phyloP scores from a whole-genome alignment of 169 alveolate genomes.

The Babesia bovis region DNA sequence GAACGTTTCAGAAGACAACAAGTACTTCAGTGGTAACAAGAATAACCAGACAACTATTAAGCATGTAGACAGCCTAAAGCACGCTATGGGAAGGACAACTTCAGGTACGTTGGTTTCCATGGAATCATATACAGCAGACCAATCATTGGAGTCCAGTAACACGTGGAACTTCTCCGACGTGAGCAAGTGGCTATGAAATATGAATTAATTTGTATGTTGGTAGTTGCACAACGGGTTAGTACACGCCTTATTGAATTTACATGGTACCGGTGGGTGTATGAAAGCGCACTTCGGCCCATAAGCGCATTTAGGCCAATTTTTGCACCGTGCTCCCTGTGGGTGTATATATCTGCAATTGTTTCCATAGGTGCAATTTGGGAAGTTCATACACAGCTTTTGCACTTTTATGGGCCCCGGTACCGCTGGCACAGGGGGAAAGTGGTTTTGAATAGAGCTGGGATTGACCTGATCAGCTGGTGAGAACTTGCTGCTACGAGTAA shows the following conservation, averaged over 20 bases:
- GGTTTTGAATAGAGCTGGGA: neutral
- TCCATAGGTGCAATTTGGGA: constrained; percentile 59
- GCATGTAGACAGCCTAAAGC: no score
- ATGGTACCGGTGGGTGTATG: constrained; percentile 59
- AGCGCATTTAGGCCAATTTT: constrained; percentile 64
- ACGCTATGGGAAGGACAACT: no score
- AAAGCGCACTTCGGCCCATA: constrained; percentile 66
- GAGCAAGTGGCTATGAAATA: constrained; percentile 37
- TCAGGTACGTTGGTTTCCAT: no score
- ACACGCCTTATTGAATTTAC: constrained; percentile 18
- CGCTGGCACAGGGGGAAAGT: neutral
- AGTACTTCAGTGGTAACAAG: neutral
- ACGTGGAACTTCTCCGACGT: constrained; percentile 30
- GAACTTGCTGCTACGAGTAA: constrained; percentile 52
- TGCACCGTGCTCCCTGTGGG: constrained; percentile 39
- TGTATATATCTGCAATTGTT: constrained; percentile 62
- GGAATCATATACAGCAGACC: neutral
- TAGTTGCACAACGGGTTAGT: constrained; percentile 25
- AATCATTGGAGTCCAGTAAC: neutral
- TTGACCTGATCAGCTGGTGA: neutral
- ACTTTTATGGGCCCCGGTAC: constrained; percentile 14
- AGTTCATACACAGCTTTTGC: constrained; percentile 51
- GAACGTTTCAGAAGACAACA: neutral
- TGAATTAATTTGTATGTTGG: constrained; percentile 13
- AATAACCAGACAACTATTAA: no score